Base-by-base conservation (phyloP, 202 grass and related monocot species). In the Alloteropsis angusta region DNA sequence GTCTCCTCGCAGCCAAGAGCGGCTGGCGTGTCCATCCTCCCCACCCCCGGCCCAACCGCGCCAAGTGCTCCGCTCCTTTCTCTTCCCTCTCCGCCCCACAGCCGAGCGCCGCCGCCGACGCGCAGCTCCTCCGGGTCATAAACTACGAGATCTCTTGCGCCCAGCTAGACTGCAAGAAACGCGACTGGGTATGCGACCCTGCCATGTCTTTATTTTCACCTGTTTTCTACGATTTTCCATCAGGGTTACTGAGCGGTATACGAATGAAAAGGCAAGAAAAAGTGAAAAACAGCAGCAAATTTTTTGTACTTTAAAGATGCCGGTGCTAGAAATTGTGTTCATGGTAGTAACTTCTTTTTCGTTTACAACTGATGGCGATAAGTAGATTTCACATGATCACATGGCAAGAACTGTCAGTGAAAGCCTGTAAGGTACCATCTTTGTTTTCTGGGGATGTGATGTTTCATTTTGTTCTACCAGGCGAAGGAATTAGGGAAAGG, bases 131-230 rank as follows among this genome's bases (percentile, higher is more conserved):
- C 80, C 80, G 86, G 75, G 62, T 75, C 69, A 55, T 88, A 79
- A 80, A 62, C 37, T 84, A 69, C 39, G 86, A 88, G 86, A 88
- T 84, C 62, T 88, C 86, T 62, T 47, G 56, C 70, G 86, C 86
- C 28, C 81, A 84, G 69, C 19, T 37, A 60, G 75, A 88, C 19
- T 88, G 86, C 86, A 84, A 67, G 80, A 84, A 75, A 1, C 44
- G 69, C 1, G 32, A 88, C 69, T 84, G 75, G 81, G 86, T 84
- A 80, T 26, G 46, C 2, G 14, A 28, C 21, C 61, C 46, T 52
- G 21, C 32, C 0, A 38, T 38, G 21, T 39, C 14, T 53, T 26
- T 66, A 54, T 7, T 66, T 26, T 18, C 48, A 9, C 10, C 52
- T 12, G 52, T 18, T 19, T 18, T 14, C 9, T n/a, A 42, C 42